Percentiles rank a stretch among this genome's conserved stretches.
phyloP scores from a whole-genome alignment of 179 eudicot species.

The Pouteria campechiana region DNA sequence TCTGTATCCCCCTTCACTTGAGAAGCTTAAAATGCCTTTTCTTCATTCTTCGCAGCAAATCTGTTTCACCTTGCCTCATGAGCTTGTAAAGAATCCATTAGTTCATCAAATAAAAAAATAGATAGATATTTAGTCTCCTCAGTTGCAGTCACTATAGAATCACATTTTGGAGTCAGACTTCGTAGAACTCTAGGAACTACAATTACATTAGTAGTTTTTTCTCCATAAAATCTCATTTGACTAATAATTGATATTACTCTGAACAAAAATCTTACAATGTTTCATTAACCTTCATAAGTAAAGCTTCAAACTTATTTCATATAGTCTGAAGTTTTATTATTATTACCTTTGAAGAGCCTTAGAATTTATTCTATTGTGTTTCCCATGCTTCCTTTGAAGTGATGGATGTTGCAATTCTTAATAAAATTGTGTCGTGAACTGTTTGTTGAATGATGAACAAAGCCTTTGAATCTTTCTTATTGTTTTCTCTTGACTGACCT shows the following conservation, averaged over 20 bases:
- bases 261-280: background rate
- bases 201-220: background rate
- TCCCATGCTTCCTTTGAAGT: too few species aligned
- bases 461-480: background rate
- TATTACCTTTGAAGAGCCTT: too few species aligned
- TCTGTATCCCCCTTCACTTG: background rate
- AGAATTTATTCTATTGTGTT: too few species aligned
- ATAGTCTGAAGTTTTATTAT: too few species aligned
- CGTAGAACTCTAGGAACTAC: too few species aligned
- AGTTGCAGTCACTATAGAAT: background rate
- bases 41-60: background rate
- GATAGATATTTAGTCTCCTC: background rate
- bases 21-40: background rate
- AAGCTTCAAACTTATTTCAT: background rate
- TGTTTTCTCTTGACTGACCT: background rate
- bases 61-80: background rate
- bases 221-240: background rate
- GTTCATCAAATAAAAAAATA: background rate
- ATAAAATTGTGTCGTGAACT: background rate
- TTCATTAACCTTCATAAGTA: background rate
- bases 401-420: background rate
- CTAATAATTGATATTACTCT: background rate
- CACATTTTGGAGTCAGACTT: background rate
- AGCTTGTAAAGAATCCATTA: background rate
- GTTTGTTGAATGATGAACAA: background rate